phyloP scores from a whole-genome alignment of 306 rosid genomes.

The Acacia acuminata region DNA sequence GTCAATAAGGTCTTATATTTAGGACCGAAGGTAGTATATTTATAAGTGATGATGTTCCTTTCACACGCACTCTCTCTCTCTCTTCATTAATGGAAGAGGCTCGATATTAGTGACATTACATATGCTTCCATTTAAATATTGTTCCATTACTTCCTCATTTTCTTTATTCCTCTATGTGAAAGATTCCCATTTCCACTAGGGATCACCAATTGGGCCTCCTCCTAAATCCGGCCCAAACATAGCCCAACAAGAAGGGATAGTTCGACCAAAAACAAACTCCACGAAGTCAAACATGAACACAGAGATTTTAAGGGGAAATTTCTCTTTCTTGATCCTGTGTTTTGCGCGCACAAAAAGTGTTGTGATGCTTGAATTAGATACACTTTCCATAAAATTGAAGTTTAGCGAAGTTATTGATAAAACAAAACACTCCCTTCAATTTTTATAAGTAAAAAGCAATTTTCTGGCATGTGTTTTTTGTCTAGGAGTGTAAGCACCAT shows the following conservation, averaged over 20 bases:
- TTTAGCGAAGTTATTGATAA: background rate
- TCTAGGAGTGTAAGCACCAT: too few relatives aligned
- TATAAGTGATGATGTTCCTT: constrained; percentile 29
- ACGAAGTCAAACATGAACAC: background rate
- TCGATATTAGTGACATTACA: background rate
- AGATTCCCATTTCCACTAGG: constrained; percentile 17
- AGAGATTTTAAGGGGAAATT: too few relatives aligned
- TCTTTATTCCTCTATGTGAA: background rate
- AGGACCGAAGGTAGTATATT: background rate
- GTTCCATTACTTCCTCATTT: background rate
- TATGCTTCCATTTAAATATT: constrained; percentile 4
- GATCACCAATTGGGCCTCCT: background rate
- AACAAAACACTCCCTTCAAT: background rate
- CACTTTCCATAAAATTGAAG: background rate
- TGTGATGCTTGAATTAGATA: background rate
- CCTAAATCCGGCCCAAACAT: background rate
- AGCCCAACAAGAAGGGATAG: background rate
- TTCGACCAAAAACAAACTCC: background rate
- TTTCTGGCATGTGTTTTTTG: too few relatives aligned
- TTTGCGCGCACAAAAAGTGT: background rate
- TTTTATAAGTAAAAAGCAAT: too few relatives aligned
- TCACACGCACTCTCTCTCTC: too few relatives aligned
- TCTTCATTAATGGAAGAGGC: background rate
- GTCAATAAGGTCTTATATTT: too few relatives aligned
- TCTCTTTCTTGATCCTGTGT: background rate